Base-by-base conservation (phyloP, 78 protist species). In the slime mould (Dictyostelium discoideum) region DNA sequence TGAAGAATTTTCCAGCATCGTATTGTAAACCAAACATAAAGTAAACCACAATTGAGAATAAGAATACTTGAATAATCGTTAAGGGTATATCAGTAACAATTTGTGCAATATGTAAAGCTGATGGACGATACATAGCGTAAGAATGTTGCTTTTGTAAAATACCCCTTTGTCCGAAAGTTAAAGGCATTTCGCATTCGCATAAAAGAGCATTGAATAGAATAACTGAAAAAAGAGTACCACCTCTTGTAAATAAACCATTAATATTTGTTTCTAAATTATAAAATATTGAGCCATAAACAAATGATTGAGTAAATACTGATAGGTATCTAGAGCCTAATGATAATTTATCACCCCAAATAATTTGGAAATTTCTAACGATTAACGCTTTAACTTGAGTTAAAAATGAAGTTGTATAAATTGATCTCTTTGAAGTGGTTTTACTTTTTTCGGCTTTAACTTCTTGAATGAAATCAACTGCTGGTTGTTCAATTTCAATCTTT, bases 61-160 rank as follows among this genome's bases (percentile, higher is more conserved):
- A 9, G 3, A 92, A 50, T 4, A 84, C 88, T 32, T 92, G 96
- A 2, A 72, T 32, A 0, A 57, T 3, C 8, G 37, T 44, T 18
- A 84, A 40, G 1, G 96, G 96, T 24, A 92, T 24, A 79, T 92
- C 96, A 3, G 57, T 39, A 0, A 84, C 39, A 22, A 92, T 87
- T 46, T 92, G 96, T 1, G 90, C 81, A 69, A 92, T 73, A 13
- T 79, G 73, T 29, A 69, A 84, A 1, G 96, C 96, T 3, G 92
- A 60, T 46, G 96, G 96, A 7, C 92, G 57, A 73, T 92, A 92
- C 72, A 92, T 22, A 2, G 96, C 96, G 76, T 92, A 92, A 1
- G 96, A 83, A 11, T 84, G 85, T n/a, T 92, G 96, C 37, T 92
- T 92, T 48, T 92, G 96, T 24, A 92, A 42, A 26, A 85, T 84